Conservation (phyloP, 208 protist genomes). For the Trypanosoma congolense region DNA sequence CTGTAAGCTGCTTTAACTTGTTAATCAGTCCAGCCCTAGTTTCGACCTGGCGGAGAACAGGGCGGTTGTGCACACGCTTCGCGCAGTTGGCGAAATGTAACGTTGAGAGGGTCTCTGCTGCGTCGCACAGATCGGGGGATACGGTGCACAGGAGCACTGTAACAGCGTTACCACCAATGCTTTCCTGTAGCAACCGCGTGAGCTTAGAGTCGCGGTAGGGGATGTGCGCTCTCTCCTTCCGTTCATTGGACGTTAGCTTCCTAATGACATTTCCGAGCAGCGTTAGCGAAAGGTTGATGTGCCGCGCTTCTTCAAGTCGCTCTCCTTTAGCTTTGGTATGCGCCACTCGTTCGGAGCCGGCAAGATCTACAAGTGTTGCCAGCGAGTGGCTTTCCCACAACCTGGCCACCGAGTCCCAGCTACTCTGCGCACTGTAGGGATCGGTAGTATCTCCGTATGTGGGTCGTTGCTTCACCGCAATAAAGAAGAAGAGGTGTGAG, state of each 20-base stretch:
- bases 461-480: constrained; percentile 30
- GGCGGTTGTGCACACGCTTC: constrained; percentile 37
- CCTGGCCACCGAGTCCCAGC: too few species aligned
- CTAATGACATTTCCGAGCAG: constrained; percentile 88
- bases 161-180: constrained; percentile 73
- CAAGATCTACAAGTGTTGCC: constrained; percentile 89
- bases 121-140: constrained; percentile 47
- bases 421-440: too few species aligned
- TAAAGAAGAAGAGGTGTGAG: constrained; percentile 83
- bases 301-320: constrained; percentile 74
- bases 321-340: constrained; percentile 67
- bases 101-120: constrained; percentile 69
- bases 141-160: constrained; percentile 79
- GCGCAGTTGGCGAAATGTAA: constrained; percentile 77
- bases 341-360: constrained; percentile 85
- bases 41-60: constrained; percentile 29
- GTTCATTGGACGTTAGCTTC: constrained; percentile 25
- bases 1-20: constrained; percentile 21
- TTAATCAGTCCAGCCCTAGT: constrained; percentile 15
- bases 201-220: constrained; percentile 80
- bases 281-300: constrained; percentile 91
- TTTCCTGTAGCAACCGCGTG: constrained; percentile 80
- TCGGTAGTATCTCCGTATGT: background rate
- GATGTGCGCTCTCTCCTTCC: background rate
- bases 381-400: constrained; percentile 19